Evolutionary conservation across 208 protist species (phyloP), one percentile per base, ranked within the genome.

Genomic region (Trypanosoma avium): DNA sequence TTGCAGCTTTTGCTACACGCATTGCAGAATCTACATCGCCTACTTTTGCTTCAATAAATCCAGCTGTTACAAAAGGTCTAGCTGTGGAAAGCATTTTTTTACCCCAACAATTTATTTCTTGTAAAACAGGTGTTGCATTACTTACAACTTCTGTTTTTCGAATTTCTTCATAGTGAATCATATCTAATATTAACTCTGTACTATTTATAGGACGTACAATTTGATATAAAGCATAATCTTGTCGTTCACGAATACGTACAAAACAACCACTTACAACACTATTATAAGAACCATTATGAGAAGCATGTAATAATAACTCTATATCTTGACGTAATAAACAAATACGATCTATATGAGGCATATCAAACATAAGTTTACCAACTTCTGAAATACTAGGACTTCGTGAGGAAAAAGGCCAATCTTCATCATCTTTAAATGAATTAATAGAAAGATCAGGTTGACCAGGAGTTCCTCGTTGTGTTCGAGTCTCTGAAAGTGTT

Each of bases 1-100:
- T 13, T 13, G 48, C 26, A 0, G 43, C 36, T 27, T 36, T 35
- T 35, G 78, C 82, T 8, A 68, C 47, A 8, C 74, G 35, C 26
- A 84, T 30, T 12, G 73, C 71, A 8, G 74, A 79, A 35, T 65
- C 26, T 13, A 88, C 47, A 57, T 88, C 82, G 6, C 75, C 67
- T 10, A 59, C 27, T 40, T 88, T 88, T 15, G 77, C 82, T 54
- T 84, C 82, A 17, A 88, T 74, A 50, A 82, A 82, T 13, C 71
- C 71, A 43, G 47, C n/a, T 6, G 70, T 75, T 7, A 76, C 67
- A 48, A 80, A 72, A 22, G 66, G 40, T 8, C 78, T 65, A 13
- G 67, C 67, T 4, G 66, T 50, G 15, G 47, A 59, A 33, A 79
- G 61, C 74, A 88, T 84, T 24, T 77, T 77, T 46, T 79, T 81